Evolutionary conservation across 306 rosid species (phyloP), one percentile per base, ranked within the genome.

Genomic region (Ceratonia siliqua): DNA sequence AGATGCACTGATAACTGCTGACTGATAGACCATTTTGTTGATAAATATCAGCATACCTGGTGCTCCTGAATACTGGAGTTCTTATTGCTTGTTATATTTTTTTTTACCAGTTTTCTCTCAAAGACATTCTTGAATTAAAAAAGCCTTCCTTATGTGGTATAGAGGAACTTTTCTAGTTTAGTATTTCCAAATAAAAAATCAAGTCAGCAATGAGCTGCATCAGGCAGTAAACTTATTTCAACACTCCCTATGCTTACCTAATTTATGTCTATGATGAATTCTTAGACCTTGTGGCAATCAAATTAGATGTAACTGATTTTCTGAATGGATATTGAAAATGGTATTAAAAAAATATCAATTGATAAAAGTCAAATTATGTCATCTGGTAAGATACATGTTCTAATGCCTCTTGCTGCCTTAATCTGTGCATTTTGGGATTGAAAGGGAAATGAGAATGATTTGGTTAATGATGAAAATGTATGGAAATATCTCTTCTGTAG

Each of bases 401-500:
- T 3, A 27, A 11, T 68, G 70, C 36, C n/a, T 43, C 82, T 33
- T 62, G 61, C 68, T 53, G 18, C 45, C 7, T 45, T 20, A 66
- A 17, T 20, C 33, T 56, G 63, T 76, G 71, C 61, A 18, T 46
- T 59, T 70, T 22, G 49, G 50, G 56, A 30, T 27, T 66, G 74
- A 59, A 6, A 21, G 45, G 48, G 38, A 67, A 8, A 53, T 59
- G 66, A 62, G 57, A 18, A 67, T 80, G 25, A 59, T 83, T 52
- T 59, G 39, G 58, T 56, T 59, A 76, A 59, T 76, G 27, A 33
- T 70, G 70, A 43, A 38, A 62, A 55, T 28, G 7, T 68, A 41
- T 79, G 59, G 62, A 72, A 65, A 57, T 72, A 21, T 82, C 57
- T 87, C 72, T 36, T 68, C 15, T 86, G 56, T 64, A 91, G 98